Percentiles rank a stretch among this genome's conserved stretches.
These are phyloP conservation scores for Globisporangium solare DNA, from an alignment of 352 stramenopile genomes.

Conservation along the genomic window DNA sequence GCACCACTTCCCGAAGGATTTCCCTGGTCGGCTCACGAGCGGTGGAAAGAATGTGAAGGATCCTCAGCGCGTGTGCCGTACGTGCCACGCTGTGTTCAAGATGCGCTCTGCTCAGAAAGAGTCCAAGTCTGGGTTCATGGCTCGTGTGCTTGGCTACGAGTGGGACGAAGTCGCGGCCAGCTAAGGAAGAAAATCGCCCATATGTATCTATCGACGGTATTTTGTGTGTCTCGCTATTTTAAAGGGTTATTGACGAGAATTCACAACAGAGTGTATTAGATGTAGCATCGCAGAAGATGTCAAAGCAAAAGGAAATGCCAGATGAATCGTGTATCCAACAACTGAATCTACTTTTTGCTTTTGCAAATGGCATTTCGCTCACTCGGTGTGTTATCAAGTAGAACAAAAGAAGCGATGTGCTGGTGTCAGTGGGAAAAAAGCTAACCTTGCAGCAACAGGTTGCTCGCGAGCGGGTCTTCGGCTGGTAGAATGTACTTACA, in stretches of 20 bases:
- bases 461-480: conserved; percentile 32
- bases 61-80: conserved; percentile 75
- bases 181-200: conserved; percentile 1
- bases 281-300: not conserved
- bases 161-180: conserved; percentile 71
- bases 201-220: conserved; percentile 16
- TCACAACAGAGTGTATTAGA: conserved; percentile 1
- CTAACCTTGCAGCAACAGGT: conserved; percentile 18
- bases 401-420: too few relatives aligned
- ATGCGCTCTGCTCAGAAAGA: conserved; percentile 77
- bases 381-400: too few relatives aligned
- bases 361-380: not conserved
- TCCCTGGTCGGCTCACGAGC: conserved; percentile 57
- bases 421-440: not conserved
- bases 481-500: conserved; percentile 51
- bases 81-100: conserved; percentile 85
- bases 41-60: conserved; percentile 73
- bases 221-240: conserved; percentile 11
- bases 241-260: conserved; percentile 6
- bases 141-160: conserved; percentile 76
- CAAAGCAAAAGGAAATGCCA: not conserved
- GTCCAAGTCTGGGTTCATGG: conserved; percentile 82
- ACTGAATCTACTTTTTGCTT: conserved; percentile 1
- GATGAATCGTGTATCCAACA: not conserved
- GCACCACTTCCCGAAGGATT: conserved; percentile 81